Evolutionary conservation across 2,329 filamentous ascomycete species (phyloP).

Genomic region (Madurella fahalii): DNA sequence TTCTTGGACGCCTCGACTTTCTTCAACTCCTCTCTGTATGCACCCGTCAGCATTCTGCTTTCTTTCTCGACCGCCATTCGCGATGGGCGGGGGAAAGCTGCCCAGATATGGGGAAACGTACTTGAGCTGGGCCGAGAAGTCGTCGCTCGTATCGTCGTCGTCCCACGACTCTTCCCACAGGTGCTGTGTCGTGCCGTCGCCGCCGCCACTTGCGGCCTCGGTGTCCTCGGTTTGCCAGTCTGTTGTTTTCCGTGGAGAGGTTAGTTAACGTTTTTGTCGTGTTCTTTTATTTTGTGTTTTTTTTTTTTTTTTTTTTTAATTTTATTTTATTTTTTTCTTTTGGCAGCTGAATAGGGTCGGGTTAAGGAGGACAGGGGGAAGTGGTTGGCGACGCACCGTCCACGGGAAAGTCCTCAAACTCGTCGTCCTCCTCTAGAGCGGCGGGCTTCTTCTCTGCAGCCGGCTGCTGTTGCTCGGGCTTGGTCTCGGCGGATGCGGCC

Average conservation of each 20-base stretch:
- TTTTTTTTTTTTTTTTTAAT: no score
- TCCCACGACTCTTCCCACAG: constrained; percentile 99
- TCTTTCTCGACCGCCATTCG: no score
- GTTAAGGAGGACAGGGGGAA: constrained; percentile 3
- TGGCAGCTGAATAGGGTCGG: no score
- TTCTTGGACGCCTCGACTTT: constrained; percentile 80
- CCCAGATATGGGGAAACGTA: constrained; percentile 42
- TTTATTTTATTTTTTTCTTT: no score
- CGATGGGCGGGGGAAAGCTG: neutral
- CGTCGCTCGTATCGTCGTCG: constrained; percentile 93
- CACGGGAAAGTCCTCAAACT: constrained; percentile 98
- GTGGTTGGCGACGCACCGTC: constrained; percentile 62
- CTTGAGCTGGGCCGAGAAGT: constrained; percentile 94
- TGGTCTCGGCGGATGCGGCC: constrained; percentile 37
- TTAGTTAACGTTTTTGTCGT: no score
- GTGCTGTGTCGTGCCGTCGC: constrained; percentile 65
- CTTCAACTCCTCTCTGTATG: constrained; percentile 77
- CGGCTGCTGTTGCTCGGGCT: constrained; percentile 42
- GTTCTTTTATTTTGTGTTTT: no score
- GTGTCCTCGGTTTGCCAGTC: constrained; percentile 94
- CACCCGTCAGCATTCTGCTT: constrained; percentile 9
- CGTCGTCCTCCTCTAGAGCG: constrained; percentile 91
- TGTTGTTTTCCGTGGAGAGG: constrained; percentile 32
- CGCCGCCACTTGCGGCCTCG: constrained; percentile 61
- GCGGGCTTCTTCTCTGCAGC: constrained; percentile 60